phyloP scores from a whole-genome alignment of 306 rosid species.

The Gastrolobium villosum region DNA sequence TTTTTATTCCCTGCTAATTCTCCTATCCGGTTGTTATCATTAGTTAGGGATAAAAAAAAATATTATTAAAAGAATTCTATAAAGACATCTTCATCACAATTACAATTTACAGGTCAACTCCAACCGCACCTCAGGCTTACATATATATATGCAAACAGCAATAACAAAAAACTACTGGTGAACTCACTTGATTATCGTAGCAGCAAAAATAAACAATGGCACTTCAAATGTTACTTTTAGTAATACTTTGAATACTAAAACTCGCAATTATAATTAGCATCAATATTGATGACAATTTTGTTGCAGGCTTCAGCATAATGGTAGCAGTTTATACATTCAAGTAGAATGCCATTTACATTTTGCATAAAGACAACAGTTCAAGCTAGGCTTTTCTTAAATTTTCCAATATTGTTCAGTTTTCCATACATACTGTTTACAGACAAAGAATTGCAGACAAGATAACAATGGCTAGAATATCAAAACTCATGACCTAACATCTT shows the following conservation, averaged over 20 bases:
- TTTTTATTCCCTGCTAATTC: conserved; percentile 7
- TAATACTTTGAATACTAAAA: not conserved
- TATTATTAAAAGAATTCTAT: not conserved
- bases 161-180: not conserved
- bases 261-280: not conserved
- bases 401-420: conserved; percentile 8
- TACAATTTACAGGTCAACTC: not conserved
- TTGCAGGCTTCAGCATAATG: not conserved
- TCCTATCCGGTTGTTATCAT: conserved; percentile 15
- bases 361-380: not conserved
- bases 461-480: conserved; percentile 10
- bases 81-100: conserved; percentile 17
- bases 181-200: conserved; percentile 6
- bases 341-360: not conserved
- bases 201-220: not conserved
- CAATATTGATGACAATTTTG: not conserved
- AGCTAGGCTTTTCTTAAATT: conserved; percentile 36
- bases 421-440: conserved; percentile 21
- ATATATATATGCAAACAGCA: not conserved
- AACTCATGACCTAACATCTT: not conserved
- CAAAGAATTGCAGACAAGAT: conserved; percentile 3
- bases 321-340: conserved; percentile 8
- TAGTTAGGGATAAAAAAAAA: not conserved
- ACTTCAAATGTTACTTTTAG: not conserved
- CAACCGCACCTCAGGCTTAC: conserved; percentile 16